phyloP scores from a whole-genome alignment of 805 yeast species.

The Yarrowia sp. region DNA sequence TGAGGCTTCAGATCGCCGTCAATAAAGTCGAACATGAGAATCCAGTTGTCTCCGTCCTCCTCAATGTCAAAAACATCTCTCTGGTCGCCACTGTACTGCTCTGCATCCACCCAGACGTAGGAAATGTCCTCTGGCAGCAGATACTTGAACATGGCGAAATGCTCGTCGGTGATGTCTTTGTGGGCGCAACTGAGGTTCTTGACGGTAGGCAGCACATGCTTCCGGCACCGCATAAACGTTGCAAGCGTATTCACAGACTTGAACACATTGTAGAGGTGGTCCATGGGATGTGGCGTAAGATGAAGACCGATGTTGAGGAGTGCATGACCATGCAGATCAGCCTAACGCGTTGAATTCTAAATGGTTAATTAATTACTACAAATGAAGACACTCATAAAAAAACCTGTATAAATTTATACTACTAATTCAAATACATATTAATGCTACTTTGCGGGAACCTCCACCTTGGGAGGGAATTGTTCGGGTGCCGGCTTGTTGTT shows the following conservation, averaged over 20 bases:
- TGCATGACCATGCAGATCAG: not conserved
- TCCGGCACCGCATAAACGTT: slow-evolving; percentile 13
- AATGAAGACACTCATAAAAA: too few species aligned
- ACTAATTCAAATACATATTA: not conserved
- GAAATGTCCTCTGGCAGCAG: slow-evolving; percentile 67
- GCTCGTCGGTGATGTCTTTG: slow-evolving; percentile 39
- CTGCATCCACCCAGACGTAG: slow-evolving; percentile 68
- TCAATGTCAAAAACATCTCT: slow-evolving; percentile 52
- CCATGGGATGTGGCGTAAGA: slow-evolving; percentile 14
- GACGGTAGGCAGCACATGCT: slow-evolving; percentile 16
- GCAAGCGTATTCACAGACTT: slow-evolving; percentile 14
- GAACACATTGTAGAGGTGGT: slow-evolving; percentile 9
- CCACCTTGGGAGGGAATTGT: slow-evolving; percentile 8
- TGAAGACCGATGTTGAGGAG: not conserved
- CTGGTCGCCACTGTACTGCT: slow-evolving; percentile 32
- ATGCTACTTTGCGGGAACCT: slow-evolving; percentile 26
- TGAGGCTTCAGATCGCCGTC: slow-evolving; percentile 48
- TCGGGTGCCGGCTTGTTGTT: not conserved
- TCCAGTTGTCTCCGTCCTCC: slow-evolving; percentile 45
- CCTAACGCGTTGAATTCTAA: too few species aligned
- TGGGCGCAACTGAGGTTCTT: not conserved
- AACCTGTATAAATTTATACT: not conserved
- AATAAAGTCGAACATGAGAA: slow-evolving; percentile 71
- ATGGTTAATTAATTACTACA: not conserved
- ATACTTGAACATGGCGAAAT: slow-evolving; percentile 61